Evolutionary conservation across 306 rosid genomes (phyloP).

Genomic region (Vigna hirtella): DNA sequence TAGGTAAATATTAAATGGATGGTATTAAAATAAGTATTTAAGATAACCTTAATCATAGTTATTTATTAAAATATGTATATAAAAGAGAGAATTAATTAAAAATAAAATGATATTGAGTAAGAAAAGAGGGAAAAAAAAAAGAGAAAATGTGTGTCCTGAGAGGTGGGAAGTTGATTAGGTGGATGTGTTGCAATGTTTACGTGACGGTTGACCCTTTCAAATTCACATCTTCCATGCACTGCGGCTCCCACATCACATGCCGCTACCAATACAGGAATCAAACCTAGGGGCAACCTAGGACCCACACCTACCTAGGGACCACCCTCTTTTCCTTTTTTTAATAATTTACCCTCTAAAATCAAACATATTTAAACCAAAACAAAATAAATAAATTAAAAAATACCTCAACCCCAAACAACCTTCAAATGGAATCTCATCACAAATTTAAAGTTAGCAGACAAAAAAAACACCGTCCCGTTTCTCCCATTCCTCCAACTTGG

Average conservation of each 20-base stretch:
- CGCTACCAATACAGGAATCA: slow-evolving; percentile 53
- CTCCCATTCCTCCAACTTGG: slow-evolving; percentile 37
- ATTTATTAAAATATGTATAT: no score
- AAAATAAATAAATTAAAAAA: no score
- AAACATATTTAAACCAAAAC: background rate
- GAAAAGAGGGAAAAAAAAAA: no score
- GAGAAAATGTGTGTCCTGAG: no score
- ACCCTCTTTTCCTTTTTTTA: background rate
- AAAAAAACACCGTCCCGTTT: slow-evolving; percentile 17
- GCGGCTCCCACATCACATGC: slow-evolving; percentile 76
- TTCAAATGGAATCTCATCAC: slow-evolving; percentile 9
- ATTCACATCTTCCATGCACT: slow-evolving; percentile 47
- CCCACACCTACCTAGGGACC: slow-evolving; percentile 54
- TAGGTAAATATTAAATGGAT: background rate
- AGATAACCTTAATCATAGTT: no score
- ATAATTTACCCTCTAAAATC: background rate
- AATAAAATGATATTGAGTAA: no score
- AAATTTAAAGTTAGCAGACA: slow-evolving; percentile 1
- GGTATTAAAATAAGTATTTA: no score
- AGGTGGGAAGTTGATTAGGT: no score
- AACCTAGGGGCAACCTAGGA: slow-evolving; percentile 40
- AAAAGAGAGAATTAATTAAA: no score
- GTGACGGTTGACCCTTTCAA: slow-evolving; percentile 54
- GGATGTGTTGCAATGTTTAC: slow-evolving; percentile 41
- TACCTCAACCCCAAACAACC: no score